Evolutionary conservation across 768 basidiomycete genomes (phyloP), one percentile per base, ranked within the genome.

Genomic region (Collybiopsis luxurians): DNA sequence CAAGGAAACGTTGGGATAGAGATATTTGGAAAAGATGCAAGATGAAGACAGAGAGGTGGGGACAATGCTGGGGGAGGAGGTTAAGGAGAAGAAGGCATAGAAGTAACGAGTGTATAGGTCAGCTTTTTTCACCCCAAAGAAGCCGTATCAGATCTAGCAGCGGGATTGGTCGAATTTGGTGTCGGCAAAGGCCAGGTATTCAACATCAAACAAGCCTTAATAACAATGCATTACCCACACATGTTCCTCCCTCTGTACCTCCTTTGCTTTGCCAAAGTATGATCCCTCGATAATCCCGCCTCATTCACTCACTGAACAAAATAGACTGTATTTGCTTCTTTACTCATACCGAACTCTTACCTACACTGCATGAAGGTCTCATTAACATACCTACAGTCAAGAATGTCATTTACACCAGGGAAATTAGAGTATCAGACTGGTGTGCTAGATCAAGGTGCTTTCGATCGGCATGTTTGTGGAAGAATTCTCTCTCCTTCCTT

Each of bases 261-360:
- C 87, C 9, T 91, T 97, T 62, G 95, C 93, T 1, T 98, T 97
- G 2, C 95, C 95, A 0, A 98, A 99, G 72, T 96, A 97, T 67
- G n/a, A 96, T 93, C 2, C 87, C 98, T 23, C 96, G 97, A 53
- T 88, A 90, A 67, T 76, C 82, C 0, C 94, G 96, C 50, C 84
- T 99, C 19, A 75, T 86, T 0, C 95, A 98, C 70, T 94, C 96
- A 0, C 83, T 98, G 58, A 90, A 92, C 69, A 88, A 92, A 65
- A 64, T 64, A 28, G 76, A 87, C 45, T 94, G 90, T 61, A 79
- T 84, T 24, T 89, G 85, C 58, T 77, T 98, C 66, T 97, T 92
- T 75, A 96, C 95, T 62, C 96, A 99, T 64, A 89, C 90, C 34
- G 90, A 94, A 30, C 85, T 99, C 21, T 85, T 99, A 46, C 82